Base-by-base conservation (phyloP, 352 stramenopile species). In the Phytopythium montanum region DNA sequence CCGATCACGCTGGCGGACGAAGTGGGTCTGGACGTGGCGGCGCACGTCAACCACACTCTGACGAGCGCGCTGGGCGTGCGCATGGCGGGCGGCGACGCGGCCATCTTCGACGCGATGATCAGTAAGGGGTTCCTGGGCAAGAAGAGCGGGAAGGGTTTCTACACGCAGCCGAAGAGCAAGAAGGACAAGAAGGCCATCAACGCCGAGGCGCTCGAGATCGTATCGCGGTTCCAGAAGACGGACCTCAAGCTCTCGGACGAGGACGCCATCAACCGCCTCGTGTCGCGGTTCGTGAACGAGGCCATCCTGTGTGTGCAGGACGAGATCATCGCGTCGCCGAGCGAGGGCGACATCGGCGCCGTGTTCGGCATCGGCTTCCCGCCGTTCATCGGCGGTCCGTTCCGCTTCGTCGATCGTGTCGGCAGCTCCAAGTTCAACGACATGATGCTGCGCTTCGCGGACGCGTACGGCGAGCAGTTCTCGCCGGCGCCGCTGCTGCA, bases 361-460 rank as follows among this genome's bases (percentile, higher is more conserved):
- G 95, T 99, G 21, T 99, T 99, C 74, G 97, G 97, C 64, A 98
- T 98, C 60, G 97, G 97, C 58, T 99, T 99, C 77, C 94, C 95
- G 33, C 97, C 97, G 45, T 99, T 99, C 85, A 90, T 96, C 45
- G 97, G 97, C 14, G 97, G 97, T 28, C 97, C 97, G 26, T 99
- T 99, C 90, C 85, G 95, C 44, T 96, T 98, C 61, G 76, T 99
- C 19, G 97, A 99, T 80, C 79, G 84, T 59, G 64, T 98, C 25
- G 97, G 96, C 58, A 95, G 88, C 62, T 68, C 84, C 50, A 95
- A 97, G 68, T 98, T 97, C 69, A 96, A 96, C 52, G 95, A 98
- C 68, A 97, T 94, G 81, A 98, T 99, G 92, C 90, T 98, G 60
- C 76, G 84, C 53, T 98, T 97, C 70, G 93, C 95, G 12, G 94